These are phyloP conservation scores for Claviceps digitariae DNA, from an alignment of 2,329 filamentous ascomycete species.

Conservation along the genomic window DNA sequence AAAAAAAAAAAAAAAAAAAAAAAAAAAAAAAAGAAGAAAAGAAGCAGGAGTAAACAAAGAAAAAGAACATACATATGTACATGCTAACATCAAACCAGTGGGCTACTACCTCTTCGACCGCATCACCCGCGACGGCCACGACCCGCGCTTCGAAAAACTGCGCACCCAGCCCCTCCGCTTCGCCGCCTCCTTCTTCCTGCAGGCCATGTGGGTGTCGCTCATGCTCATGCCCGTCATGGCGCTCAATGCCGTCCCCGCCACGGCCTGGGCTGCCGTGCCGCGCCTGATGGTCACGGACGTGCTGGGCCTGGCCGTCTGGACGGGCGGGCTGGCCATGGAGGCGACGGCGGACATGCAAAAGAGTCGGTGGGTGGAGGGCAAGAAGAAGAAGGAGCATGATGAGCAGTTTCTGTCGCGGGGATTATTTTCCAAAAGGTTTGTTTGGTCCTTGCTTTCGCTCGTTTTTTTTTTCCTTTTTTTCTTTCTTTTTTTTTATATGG, in stretches of 20 bases:
- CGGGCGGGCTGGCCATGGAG: slow-evolving; percentile 47
- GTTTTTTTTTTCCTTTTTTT: not conserved
- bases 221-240: slow-evolving; percentile 52
- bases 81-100: too few species aligned
- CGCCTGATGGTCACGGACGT: slow-evolving; percentile 37
- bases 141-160: slow-evolving; percentile 34
- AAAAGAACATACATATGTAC: too few species aligned
- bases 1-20: too few species aligned
- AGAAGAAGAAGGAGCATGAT: slow-evolving; percentile 50
- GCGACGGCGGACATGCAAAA: slow-evolving; percentile 51
- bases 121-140: slow-evolving; percentile 43
- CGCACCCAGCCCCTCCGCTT: slow-evolving; percentile 23
- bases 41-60: too few species aligned
- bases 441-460: not conserved
- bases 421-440: slow-evolving; percentile 31
- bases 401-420: slow-evolving; percentile 53
- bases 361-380: slow-evolving; percentile 44
- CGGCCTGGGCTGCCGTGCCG: slow-evolving; percentile 33
- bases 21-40: too few species aligned
- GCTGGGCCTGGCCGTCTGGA: slow-evolving; percentile 43
- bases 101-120: slow-evolving; percentile 51
- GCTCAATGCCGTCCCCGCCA: slow-evolving; percentile 46
- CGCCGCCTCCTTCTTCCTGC: slow-evolving; percentile 29
- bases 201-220: slow-evolving; percentile 56
- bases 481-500: not conserved